Evolutionary conservation across 768 basidiomycete species (phyloP).

Genomic region (Phaeotremella fagi): DNA sequence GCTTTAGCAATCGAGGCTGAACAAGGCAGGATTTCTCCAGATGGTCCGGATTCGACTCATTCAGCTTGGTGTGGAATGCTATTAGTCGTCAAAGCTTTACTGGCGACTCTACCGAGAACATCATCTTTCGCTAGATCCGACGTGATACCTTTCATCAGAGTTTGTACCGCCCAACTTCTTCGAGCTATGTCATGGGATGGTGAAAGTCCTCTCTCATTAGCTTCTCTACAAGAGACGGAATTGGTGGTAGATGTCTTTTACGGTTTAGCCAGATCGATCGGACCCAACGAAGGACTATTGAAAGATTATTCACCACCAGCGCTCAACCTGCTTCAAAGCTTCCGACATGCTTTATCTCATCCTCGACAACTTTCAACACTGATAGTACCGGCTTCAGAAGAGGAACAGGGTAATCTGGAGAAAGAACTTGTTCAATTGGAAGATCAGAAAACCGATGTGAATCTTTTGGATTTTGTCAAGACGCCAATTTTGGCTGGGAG

Average conservation of each 20-base stretch:
- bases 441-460: conserved; percentile 50
- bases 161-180: conserved; percentile 75
- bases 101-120: conserved; percentile 60
- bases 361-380: conserved; percentile 80
- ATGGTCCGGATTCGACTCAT: conserved; percentile 75
- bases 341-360: conserved; percentile 86
- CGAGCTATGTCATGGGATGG: conserved; percentile 77
- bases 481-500: conserved; percentile 69
- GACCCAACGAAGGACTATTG: conserved; percentile 57
- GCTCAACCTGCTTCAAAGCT: conserved; percentile 70
- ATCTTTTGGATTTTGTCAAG: conserved; percentile 60
- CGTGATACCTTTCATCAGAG: conserved; percentile 75
- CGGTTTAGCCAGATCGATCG: conserved; percentile 60
- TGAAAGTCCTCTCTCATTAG: conserved; percentile 67
- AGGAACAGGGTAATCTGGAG: conserved; percentile 67
- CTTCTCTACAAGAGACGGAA: conserved; percentile 76
- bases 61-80: conserved; percentile 78
- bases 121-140: conserved; percentile 72
- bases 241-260: conserved; percentile 72
- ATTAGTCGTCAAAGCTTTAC: conserved; percentile 67
- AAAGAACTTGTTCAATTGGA: conserved; percentile 47
- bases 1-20: conserved; percentile 71
- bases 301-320: conserved; percentile 65
- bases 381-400: conserved; percentile 70
- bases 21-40: conserved; percentile 65